A percentile compares a stretch with the other conserved stretches of the same genome.
Conservation (phyloP, 192 early-diverging fungal genomes). For the Entomortierella lignicola region DNA sequence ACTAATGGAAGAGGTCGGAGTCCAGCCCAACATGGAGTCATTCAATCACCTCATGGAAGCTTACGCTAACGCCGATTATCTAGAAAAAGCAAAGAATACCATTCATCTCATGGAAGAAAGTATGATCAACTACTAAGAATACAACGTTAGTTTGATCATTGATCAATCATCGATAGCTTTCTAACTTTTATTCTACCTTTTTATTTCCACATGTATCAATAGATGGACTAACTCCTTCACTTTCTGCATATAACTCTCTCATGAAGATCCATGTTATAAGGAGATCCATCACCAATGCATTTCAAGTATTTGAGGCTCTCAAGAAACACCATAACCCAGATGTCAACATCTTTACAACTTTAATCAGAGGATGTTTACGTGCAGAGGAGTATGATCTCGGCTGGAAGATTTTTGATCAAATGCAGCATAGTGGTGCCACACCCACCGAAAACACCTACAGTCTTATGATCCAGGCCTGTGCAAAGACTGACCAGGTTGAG, state of each 20-base stretch:
- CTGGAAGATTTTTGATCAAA: constrained; percentile 92
- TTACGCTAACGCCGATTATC: constrained; percentile 74
- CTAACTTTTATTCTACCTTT: neutral
- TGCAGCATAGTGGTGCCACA: constrained; percentile 79
- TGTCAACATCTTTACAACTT: constrained; percentile 73
- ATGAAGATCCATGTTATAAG: constrained; percentile 37
- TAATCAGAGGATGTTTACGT: constrained; percentile 87
- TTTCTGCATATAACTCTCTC: constrained; percentile 29
- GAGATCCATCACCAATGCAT: constrained; percentile 51
- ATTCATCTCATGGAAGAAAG: constrained; percentile 72
- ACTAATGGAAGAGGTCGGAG: constrained; percentile 64
- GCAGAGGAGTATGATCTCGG: constrained; percentile 77
- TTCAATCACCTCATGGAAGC: constrained; percentile 86
- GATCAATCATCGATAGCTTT: no score
- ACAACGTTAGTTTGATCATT: no score
- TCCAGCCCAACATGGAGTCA: constrained; percentile 74
- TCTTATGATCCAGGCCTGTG: constrained; percentile 94
- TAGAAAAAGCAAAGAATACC: constrained; percentile 67
- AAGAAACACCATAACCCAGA: constrained; percentile 55
- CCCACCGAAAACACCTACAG: constrained; percentile 86
- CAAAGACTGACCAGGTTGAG: constrained; percentile 86
- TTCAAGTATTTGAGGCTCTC: constrained; percentile 51
- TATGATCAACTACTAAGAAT: constrained; percentile 7
- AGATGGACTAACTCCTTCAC: constrained; percentile 23
- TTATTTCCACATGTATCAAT: neutral